Evolutionary conservation across 441 rosid genomes (phyloP), one percentile per base, ranked within the genome.

Genomic region (Pelargonium citronellum): DNA sequence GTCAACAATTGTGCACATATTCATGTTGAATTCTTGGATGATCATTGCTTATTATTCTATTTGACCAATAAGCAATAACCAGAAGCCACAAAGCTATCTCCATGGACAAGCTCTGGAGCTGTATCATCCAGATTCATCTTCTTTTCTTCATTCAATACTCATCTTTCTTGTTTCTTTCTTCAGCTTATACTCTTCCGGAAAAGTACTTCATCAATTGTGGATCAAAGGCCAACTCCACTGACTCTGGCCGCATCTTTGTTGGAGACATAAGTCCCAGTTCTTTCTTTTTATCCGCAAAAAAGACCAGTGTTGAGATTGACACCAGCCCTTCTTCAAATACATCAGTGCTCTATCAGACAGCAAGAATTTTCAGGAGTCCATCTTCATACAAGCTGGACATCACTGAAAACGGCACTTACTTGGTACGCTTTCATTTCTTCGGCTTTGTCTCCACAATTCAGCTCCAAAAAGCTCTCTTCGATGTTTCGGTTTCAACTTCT

Each of bases 371-470:
- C 78, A 75, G 90, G 4, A 71, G 83, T 43, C 61, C 78, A 74
- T 82, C 93, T 73, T 88, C 97, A 12, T 94, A 94, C 80, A 75
- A 84, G 47, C 89, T 94, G 68, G 68, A 84, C 62, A 87, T 94
- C 74, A 68, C 80, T 70, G 72, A 83, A 71, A 72, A 79, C 65
- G 98, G 98, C 3, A 86, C 90, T 79, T 97, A 91, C 82, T 91
- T 96, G 99, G 75, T 94, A 84, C 95, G 99, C 72, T 95, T 94
- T 49, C 90, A 91, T 73, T 94, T 94, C 71, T 83, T 76, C 66
- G 92, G 95, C 11, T n/a, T n/a, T n/a, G 53, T 20, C 34, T 88
- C 73, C 82, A 84, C 15, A 84, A 65, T 73, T 79, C 91, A 0
- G 78, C 74, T 68, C 86, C 71, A 70, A 37, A 77, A 90, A 46